phyloP scores from a whole-genome alignment of 257 asterid genomes.

The Solanum etuberosum region DNA sequence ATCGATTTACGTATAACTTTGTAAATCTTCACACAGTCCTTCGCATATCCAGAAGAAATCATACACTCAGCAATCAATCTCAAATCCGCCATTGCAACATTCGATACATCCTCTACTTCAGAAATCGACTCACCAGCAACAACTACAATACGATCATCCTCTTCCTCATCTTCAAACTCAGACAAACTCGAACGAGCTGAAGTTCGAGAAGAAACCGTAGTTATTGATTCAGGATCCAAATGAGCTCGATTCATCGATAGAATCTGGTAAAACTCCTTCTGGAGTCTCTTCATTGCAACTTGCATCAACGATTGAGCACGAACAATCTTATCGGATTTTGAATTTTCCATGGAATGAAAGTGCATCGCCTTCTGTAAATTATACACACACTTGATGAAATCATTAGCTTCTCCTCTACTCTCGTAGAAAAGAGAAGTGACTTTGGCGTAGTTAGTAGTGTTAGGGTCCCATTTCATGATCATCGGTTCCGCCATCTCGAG shows the following conservation, averaged over 20 bases:
- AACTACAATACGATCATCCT: slow-evolving; percentile 28
- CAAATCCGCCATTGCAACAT: slow-evolving; percentile 54
- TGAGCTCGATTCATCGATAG: slow-evolving; percentile 68
- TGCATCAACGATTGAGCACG: slow-evolving; percentile 71
- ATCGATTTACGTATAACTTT: slow-evolving; percentile 66
- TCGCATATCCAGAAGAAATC: slow-evolving; percentile 59
- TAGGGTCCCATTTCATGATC: slow-evolving; percentile 58
- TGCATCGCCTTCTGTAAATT: slow-evolving; percentile 69
- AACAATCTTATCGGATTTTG: slow-evolving; percentile 39
- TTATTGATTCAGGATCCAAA: slow-evolving; percentile 74
- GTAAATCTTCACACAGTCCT: slow-evolving; percentile 61
- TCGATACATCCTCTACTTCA: slow-evolving; percentile 58
- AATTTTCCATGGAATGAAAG: slow-evolving; percentile 29
- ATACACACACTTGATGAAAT: slow-evolving; percentile 38
- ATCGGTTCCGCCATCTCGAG: slow-evolving; percentile 52
- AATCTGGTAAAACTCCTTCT: slow-evolving; percentile 82
- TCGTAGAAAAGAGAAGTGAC: slow-evolving; percentile 74
- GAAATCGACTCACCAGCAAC: slow-evolving; percentile 17
- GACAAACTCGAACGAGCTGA: slow-evolving; percentile 42
- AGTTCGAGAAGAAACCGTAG: slow-evolving; percentile 50
- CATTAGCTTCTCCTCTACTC: slow-evolving; percentile 49
- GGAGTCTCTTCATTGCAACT: slow-evolving; percentile 61
- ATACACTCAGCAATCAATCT: slow-evolving; percentile 61
- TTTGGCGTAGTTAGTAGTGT: slow-evolving; percentile 27
- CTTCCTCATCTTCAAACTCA: slow-evolving; percentile 18